Evolutionary conservation across 2,329 filamentous ascomycete genomes (phyloP).

Genomic region (Monilinia fructigena): DNA sequence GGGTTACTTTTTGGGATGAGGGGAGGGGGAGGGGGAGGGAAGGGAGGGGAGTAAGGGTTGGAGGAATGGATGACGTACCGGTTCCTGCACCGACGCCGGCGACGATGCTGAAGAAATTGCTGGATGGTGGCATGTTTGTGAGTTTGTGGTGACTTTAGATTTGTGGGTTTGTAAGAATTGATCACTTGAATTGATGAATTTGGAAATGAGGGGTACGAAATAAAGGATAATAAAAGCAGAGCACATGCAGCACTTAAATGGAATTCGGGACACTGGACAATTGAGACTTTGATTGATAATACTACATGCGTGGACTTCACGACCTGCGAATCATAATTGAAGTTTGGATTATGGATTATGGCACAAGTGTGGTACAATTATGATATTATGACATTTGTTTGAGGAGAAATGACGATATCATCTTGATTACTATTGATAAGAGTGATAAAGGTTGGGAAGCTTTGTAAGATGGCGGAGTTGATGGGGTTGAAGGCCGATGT

Average conservation of each 20-base stretch:
- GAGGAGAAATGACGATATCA: slow-evolving; percentile 16
- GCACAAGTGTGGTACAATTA: not conserved
- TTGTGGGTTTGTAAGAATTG: not conserved
- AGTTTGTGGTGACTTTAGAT: not conserved
- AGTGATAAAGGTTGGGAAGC: not conserved
- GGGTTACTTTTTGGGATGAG: slow-evolving; percentile 1
- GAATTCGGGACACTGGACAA: not conserved
- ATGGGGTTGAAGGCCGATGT: too few species aligned
- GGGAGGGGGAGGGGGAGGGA: not conserved
- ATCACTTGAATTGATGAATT: too few species aligned
- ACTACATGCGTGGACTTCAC: slow-evolving; percentile 1
- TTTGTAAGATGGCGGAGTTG: not conserved
- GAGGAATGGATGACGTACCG: slow-evolving; percentile 37
- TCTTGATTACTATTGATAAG: not conserved
- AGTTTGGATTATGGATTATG: not conserved
- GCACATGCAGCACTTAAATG: slow-evolving; percentile 6
- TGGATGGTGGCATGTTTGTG: slow-evolving; percentile 28
- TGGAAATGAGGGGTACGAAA: not conserved
- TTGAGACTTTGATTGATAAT: slow-evolving; percentile 26
- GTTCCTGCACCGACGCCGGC: slow-evolving; percentile 73
- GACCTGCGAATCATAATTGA: not conserved
- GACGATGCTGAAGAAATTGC: slow-evolving; percentile 63
- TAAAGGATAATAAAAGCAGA: not conserved
- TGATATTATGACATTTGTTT: slow-evolving; percentile 6
- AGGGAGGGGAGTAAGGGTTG: not conserved